Evolutionary conservation across 2,329 filamentous ascomycete species (phyloP).

Genomic region (Clonostachys rosea): DNA sequence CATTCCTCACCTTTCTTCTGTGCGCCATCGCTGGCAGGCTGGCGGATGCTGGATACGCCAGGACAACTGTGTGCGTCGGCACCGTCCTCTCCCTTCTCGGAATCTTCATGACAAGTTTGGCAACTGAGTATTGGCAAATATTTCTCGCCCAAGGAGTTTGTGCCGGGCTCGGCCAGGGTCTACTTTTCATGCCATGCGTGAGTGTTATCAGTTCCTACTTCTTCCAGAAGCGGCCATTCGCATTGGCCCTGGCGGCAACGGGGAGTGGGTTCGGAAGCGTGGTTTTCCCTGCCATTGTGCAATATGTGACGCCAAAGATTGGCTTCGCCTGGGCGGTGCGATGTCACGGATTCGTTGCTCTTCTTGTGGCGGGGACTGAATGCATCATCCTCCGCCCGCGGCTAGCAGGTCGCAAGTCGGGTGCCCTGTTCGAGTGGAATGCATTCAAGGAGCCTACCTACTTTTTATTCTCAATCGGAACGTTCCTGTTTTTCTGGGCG

Average conservation of each 20-base stretch:
- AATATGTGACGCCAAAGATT: conserved; percentile 49
- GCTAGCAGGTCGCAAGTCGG: conserved; percentile 40
- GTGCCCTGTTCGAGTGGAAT: conserved; percentile 47
- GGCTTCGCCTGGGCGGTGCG: conserved; percentile 63
- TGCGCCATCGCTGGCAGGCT: conserved; percentile 44
- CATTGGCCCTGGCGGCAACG: conserved; percentile 54
- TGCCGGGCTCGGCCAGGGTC: conserved; percentile 46
- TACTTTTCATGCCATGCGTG: conserved; percentile 54
- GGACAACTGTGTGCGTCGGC: conserved; percentile 31
- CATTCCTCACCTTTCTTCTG: conserved; percentile 42
- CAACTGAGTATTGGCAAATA: conserved; percentile 44
- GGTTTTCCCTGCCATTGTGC: conserved; percentile 51
- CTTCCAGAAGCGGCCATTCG: conserved; percentile 46
- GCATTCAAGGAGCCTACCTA: conserved; percentile 55
- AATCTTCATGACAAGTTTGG: conserved; percentile 42
- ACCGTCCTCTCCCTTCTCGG: conserved; percentile 36
- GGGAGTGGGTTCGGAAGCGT: conserved; percentile 54
- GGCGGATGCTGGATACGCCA: conserved; percentile 43
- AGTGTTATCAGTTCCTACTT: conserved; percentile 62
- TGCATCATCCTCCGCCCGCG: conserved; percentile 34
- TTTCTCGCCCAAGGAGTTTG: conserved; percentile 49
- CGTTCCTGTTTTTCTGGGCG: conserved; percentile 37
- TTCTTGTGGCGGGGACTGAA: conserved; percentile 35
- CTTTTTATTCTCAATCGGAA: conserved; percentile 40
- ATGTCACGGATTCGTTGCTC: conserved; percentile 58